Percentiles rank a stretch among this genome's conserved stretches.
These are phyloP conservation scores for Rhodotorula sp. DNA, from an alignment of 1,284 basidiomycete genomes.

Conservation along the genomic window DNA sequence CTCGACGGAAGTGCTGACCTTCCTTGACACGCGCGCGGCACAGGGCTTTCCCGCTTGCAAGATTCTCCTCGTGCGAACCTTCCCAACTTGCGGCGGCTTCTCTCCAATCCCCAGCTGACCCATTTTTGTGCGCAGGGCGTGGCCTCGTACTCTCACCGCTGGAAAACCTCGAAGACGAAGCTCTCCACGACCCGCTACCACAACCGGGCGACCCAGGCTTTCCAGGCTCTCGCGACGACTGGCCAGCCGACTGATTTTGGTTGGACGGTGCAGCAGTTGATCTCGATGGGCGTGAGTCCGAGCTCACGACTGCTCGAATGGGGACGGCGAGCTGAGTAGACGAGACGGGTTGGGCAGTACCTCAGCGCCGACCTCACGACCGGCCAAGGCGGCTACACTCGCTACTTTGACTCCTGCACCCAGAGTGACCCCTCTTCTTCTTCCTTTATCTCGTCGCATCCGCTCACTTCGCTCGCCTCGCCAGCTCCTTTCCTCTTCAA, in stretches of 20 bases:
- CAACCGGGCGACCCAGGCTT: constrained; percentile 2
- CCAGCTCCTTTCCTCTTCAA: constrained; percentile 31
- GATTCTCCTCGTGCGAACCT: constrained; percentile 16
- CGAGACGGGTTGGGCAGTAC: neutral
- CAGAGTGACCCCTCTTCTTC: neutral
- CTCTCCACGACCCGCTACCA: constrained; percentile 23
- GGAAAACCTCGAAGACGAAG: constrained; percentile 10
- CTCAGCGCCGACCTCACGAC: constrained; percentile 17
- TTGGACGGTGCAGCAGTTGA: neutral
- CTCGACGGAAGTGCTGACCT: too few relatives aligned
- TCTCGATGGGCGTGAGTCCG: constrained; percentile 1
- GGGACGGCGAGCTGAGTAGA: neutral
- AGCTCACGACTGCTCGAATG: neutral
- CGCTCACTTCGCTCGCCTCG: neutral
- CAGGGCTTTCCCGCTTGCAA: constrained; percentile 30
- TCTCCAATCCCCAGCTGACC: neutral
- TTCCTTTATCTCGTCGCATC: too few relatives aligned
- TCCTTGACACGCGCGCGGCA: too few relatives aligned
- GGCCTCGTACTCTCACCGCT: constrained; percentile 24
- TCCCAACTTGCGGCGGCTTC: neutral
- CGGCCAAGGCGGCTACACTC: constrained; percentile 18
- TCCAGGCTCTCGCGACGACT: constrained; percentile 16
- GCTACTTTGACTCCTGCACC: neutral
- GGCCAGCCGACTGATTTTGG: neutral
- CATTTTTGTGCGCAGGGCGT: constrained; percentile 12